Conservation (phyloP, 306 rosid genomes). For the Inga leiocalycina region DNA sequence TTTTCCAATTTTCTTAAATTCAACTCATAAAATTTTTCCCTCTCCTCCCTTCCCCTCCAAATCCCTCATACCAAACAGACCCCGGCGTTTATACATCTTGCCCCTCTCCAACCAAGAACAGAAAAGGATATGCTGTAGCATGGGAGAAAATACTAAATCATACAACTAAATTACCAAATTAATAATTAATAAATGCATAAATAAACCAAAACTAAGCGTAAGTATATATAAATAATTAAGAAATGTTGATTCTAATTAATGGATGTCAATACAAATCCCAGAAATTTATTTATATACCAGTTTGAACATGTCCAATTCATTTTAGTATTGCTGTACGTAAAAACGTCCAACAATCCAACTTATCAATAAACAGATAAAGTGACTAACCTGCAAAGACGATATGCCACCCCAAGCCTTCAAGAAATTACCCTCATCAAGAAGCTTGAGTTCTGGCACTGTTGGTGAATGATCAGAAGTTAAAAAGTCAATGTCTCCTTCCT, state of each 20-base stretch:
- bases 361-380: constrained; percentile 10
- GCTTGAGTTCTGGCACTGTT: constrained; percentile 85
- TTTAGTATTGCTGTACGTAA: not conserved
- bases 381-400: constrained; percentile 82
- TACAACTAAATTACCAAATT: not conserved
- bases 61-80: too few relatives aligned
- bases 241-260: not conserved
- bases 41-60: too few relatives aligned
- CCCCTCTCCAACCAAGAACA: not conserved
- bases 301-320: constrained; percentile 3
- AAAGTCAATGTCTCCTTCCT: constrained; percentile 87
- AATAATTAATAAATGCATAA: not conserved
- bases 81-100: not conserved
- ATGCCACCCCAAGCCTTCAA: constrained; percentile 98
- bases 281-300: not conserved
- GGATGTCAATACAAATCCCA: not conserved
- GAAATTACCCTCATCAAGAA: constrained; percentile 76
- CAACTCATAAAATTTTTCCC: too few relatives aligned
- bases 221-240: not conserved
- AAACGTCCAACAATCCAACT: not conserved
- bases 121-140: not conserved
- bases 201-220: not conserved
- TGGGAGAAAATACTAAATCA: not conserved
- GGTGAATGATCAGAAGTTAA: constrained; percentile 94
- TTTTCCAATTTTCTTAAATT: too few relatives aligned